phyloP scores from a whole-genome alignment of 2,329 filamentous ascomycete genomes.

The Huntiella omanensis region DNA sequence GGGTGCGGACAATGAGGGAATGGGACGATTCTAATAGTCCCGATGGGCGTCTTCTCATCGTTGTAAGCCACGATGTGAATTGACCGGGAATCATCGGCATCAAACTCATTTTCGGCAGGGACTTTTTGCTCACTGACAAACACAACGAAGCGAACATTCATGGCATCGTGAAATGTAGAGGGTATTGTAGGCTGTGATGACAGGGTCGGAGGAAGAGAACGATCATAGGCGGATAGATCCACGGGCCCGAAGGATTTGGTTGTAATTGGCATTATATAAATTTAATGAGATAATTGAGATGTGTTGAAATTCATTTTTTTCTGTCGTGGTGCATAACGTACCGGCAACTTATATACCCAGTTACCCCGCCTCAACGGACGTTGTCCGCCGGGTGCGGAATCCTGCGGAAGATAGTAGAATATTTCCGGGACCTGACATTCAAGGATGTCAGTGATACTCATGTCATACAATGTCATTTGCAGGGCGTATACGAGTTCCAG shows the following conservation, averaged over 20 bases:
- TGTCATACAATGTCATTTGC: too few relatives aligned
- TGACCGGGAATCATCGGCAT: slow-evolving; percentile 58
- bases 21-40: slow-evolving; percentile 62
- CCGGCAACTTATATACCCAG: too few relatives aligned
- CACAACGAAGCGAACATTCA: slow-evolving; percentile 40
- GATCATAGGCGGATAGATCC: slow-evolving; percentile 4
- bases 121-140: slow-evolving; percentile 42
- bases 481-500: too few relatives aligned
- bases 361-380: too few relatives aligned
- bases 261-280: not conserved
- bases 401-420: too few relatives aligned
- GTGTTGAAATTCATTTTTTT: too few relatives aligned
- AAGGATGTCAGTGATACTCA: too few relatives aligned
- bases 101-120: slow-evolving; percentile 51
- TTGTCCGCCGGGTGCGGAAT: too few relatives aligned
- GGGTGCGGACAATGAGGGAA: slow-evolving; percentile 57
- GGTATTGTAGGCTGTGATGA: slow-evolving; percentile 29
- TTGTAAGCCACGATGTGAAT: slow-evolving; percentile 80
- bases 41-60: slow-evolving; percentile 32
- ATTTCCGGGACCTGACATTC: too few relatives aligned
- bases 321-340: too few relatives aligned
- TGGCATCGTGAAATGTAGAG: slow-evolving; percentile 40
- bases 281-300: too few relatives aligned
- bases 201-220: not conserved
- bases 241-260: not conserved